Percentiles rank a stretch among this genome's conserved stretches.
phyloP scores from a whole-genome alignment of 306 rosid species.

The Castanopsis chinensis region DNA sequence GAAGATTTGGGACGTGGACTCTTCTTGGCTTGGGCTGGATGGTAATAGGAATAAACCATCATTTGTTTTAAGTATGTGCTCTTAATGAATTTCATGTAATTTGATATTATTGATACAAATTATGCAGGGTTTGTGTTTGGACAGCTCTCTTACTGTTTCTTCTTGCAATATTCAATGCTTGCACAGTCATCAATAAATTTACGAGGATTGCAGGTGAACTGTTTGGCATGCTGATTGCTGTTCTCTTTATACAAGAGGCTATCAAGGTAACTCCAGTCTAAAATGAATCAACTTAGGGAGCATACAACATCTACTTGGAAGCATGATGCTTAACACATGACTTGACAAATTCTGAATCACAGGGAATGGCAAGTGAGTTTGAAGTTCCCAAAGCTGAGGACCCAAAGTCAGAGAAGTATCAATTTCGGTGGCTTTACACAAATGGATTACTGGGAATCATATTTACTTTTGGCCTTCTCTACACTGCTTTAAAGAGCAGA shows the following conservation, averaged over 20 bases:
- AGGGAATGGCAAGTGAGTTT: conserved; percentile 82
- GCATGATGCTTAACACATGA: neutral
- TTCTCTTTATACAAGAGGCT: conserved; percentile 85
- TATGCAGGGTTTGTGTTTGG: conserved; percentile 87
- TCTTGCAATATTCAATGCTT: conserved; percentile 77
- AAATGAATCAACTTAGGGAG: neutral
- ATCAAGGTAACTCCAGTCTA: conserved; percentile 50
- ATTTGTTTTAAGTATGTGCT: neutral
- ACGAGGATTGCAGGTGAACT: conserved; percentile 87
- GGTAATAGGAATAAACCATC: conserved; percentile 42
- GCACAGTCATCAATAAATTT: conserved; percentile 61
- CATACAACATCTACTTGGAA: neutral
- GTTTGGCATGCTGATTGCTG: conserved; percentile 81
- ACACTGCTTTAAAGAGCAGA: conserved; percentile 69
- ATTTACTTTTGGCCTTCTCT: conserved; percentile 74
- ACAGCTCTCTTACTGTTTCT: conserved; percentile 70
- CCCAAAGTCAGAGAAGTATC: conserved; percentile 35
- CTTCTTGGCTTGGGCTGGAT: conserved; percentile 87
- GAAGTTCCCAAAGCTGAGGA: conserved; percentile 52
- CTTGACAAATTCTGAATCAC: neutral
- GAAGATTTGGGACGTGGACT: conserved; percentile 57
- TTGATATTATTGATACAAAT: conserved; percentile 10
- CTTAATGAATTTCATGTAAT: neutral
- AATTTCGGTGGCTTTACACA: conserved; percentile 61
- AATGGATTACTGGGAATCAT: conserved; percentile 78